Base-by-base conservation (phyloP, 495 filamentous ascomycete genomes). In the Aspergillus asperescens region DNA sequence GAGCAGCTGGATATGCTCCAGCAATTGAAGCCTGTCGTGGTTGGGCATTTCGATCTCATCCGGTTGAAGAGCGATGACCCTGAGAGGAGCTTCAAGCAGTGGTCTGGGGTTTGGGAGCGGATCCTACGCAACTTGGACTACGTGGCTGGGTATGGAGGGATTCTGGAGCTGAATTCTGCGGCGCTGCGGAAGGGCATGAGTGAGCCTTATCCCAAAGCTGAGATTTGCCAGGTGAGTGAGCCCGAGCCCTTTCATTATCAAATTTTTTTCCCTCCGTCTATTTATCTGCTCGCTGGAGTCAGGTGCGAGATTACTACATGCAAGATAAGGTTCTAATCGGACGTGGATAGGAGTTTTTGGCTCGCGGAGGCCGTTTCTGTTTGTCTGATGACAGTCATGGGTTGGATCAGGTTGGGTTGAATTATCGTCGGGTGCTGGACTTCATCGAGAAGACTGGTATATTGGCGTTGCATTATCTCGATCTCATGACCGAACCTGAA, bases 11-110 rank as follows among this genome's bases (percentile, higher is more conserved):
- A 82, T 20, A 93, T 98, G 89, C 72, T 98, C 31, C 59, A 62
- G 37, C 72, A 76, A n/a, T 60, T 94, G 52, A 75, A 75, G 63
- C 94, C 94, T 31, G 79, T 81, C 8, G 80, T 97, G 13, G 84
- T 98, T 15, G 93, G 90, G 9, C 93, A 98, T 68, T 94, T 96
- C 67, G 93, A 98, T 71, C 72, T 98, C 27, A 88, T 97, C 51
- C 71, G 92, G 31, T 68, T 98, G 56, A 79, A 88, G 62, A 88
- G 85, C 57, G 78, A 83, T 56, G 75, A 86, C 23, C 82, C 82
- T 5, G 76, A 82, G 53, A 63, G 75, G 37, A 78, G 78, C 48
- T 73, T 91, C 43, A 72, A 55, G 50, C 50, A 52, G 29, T 80
- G 74, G 64, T 69, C 68, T 6, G 71, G 68, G 0, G 88, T 96